These are phyloP conservation scores for Lotus japonicus DNA, from an alignment of 306 rosid species.

Conservation along the genomic window DNA sequence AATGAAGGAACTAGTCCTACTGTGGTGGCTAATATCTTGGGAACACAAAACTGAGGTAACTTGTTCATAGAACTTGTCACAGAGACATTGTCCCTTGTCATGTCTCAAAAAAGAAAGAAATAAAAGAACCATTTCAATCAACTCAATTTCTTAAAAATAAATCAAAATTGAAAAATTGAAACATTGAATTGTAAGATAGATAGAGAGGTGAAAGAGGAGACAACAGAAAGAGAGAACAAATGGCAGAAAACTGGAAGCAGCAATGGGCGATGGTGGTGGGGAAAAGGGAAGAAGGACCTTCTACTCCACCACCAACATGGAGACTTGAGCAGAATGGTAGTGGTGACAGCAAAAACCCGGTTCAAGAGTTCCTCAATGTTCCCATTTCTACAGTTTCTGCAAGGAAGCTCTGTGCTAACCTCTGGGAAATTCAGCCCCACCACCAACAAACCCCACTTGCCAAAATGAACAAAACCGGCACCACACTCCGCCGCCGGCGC, in stretches of 20 bases:
- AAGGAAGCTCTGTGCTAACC: conserved; percentile 65
- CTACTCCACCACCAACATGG: conserved; percentile 80
- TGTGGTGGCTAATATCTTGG: conserved; percentile 21
- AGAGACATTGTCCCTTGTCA: conserved; percentile 8
- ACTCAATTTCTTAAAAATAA: conserved; percentile 2
- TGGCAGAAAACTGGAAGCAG: conserved; percentile 49
- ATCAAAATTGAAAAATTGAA: conserved; percentile 23
- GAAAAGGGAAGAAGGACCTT: conserved; percentile 46
- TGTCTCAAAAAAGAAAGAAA: not conserved
- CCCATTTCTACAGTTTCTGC: conserved; percentile 46
- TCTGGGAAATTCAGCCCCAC: conserved; percentile 64
- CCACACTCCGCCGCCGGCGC: conserved; percentile 36
- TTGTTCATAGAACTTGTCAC: conserved; percentile 1
- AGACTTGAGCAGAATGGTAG: conserved; percentile 36
- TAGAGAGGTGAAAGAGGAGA: conserved; percentile 20
- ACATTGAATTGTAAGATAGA: not conserved
- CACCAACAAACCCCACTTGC: conserved; percentile 33
- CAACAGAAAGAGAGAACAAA: conserved; percentile 24
- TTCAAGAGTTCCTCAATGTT: conserved; percentile 38
- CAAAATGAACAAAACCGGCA: conserved; percentile 29
- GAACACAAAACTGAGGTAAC: conserved; percentile 14
- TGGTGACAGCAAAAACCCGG: not conserved
- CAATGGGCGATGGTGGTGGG: conserved; percentile 28
- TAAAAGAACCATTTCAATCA: not conserved
- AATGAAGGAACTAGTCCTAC: not conserved